phyloP scores from a whole-genome alignment of 1,284 basidiomycete genomes.

The Xerocomus minutiporus region DNA sequence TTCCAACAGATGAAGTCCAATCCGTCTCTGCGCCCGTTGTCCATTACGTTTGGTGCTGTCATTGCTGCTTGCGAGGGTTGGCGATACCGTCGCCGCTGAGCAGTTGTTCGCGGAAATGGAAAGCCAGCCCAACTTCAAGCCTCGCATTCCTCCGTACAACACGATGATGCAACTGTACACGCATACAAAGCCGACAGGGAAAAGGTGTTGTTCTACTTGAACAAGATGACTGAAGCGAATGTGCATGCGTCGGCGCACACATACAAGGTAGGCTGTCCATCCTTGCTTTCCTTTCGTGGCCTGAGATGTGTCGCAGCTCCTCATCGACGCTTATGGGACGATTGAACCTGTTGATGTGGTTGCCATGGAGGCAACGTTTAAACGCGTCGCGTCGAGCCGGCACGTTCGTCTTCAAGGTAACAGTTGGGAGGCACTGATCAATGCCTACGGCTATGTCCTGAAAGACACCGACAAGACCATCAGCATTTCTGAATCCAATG shows the following conservation, averaged over 20 bases:
- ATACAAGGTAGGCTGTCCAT: slow-evolving; percentile 66
- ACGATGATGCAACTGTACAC: slow-evolving; percentile 99
- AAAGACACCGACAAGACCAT: too few species aligned
- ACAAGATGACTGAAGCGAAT: slow-evolving; percentile 54
- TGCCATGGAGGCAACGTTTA: too few species aligned
- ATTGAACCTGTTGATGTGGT: slow-evolving; percentile 85
- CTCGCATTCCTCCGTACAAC: slow-evolving; percentile 92
- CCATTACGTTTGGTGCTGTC: slow-evolving; percentile 93
- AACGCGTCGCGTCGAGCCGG: too few species aligned
- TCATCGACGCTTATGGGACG: slow-evolving; percentile 87
- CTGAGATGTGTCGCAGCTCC: slow-evolving; percentile 46
- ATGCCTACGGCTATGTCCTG: too few species aligned
- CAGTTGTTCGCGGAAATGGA: slow-evolving; percentile 86
- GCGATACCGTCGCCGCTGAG: slow-evolving; percentile 82
- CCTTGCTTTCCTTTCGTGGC: neutral
- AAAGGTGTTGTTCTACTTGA: slow-evolving; percentile 76
- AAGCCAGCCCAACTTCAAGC: slow-evolving; percentile 68
- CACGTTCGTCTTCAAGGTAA: too few species aligned
- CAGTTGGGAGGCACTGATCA: too few species aligned
- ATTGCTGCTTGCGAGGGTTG: slow-evolving; percentile 94
- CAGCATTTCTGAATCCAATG: too few species aligned
- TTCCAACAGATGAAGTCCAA: slow-evolving; percentile 81
- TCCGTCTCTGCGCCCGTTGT: slow-evolving; percentile 60
- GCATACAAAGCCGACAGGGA: slow-evolving; percentile 84
- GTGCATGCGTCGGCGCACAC: slow-evolving; percentile 82